A percentile compares a stretch with the other conserved stretches of the same genome.
Conservation (phyloP, 495 filamentous ascomycete species). For the Trichoderma reesei region DNA sequence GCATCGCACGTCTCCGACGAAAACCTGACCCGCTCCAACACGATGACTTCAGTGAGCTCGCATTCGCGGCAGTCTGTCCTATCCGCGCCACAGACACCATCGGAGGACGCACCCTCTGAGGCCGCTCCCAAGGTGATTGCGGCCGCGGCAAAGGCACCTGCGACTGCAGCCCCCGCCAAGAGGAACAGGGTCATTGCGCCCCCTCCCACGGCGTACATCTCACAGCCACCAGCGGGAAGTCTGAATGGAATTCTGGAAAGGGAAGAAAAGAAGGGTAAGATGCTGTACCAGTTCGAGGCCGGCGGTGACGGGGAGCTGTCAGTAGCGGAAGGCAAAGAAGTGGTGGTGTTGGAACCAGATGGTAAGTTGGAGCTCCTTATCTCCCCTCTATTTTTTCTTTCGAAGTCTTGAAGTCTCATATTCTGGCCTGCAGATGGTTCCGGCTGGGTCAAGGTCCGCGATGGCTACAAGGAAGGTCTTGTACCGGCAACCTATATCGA, state of each 20-base stretch:
- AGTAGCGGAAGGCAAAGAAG: conserved; percentile 64
- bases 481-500: conserved; percentile 72
- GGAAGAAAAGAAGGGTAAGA: conserved; percentile 63
- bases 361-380: conserved; percentile 44
- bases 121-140: conserved; percentile 22
- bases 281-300: conserved; percentile 80
- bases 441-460: conserved; percentile 79
- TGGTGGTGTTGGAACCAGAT: conserved; percentile 77
- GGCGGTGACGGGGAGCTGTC: conserved; percentile 70
- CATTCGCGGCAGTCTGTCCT: conserved; percentile 75
- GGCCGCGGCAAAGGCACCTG: conserved; percentile 19
- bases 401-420: conserved; percentile 4
- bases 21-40: conserved; percentile 67
- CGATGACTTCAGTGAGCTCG: conserved; percentile 87
- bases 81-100: conserved; percentile 48
- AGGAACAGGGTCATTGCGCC: conserved; percentile 74
- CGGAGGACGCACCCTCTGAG: conserved; percentile 34
- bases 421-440: conserved; percentile 55
- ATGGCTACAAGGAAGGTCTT: conserved; percentile 61
- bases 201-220: conserved; percentile 71
- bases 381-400: not conserved
- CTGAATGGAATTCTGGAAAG: conserved; percentile 19
- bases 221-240: conserved; percentile 45
- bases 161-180: conserved; percentile 28
- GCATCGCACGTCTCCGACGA: conserved; percentile 39